Base-by-base conservation (phyloP, 495 filamentous ascomycete species). In the Aspergillus nidulans region DNA sequence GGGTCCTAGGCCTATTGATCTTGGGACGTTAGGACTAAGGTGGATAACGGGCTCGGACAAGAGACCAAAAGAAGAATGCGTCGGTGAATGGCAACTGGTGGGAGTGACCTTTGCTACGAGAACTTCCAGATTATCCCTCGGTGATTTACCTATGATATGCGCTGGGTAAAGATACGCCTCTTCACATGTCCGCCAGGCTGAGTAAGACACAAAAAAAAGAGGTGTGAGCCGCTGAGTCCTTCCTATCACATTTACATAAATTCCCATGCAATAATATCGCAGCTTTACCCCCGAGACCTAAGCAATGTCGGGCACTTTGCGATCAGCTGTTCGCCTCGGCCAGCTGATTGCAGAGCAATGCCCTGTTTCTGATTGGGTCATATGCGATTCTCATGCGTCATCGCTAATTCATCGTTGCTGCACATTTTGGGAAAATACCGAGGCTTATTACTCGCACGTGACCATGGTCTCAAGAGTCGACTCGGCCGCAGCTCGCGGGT, bases 371-470 rank as follows among this genome's bases (percentile, higher is more conserved):
- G 24, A 63, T 63, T 63, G 61, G 61, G 24, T 20, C 1, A 45
- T 2, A 8, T 13, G 5, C 10, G n/a, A 2, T 46, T 4, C 24
- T 32, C 20, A 49, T 63, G 68, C 65, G 67, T 73, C 67, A 70
- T 68, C 40, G 44, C 45, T 18, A 8, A 13, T 1, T 1, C 30
- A 18, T 23, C 18, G 16, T 19, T 25, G 20, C 34, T 34, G 34
- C 4, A 53, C 46, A 2, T 16, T 51, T 53, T 23, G 3, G 57
- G 63, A 47, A 69, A 52, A 40, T 68, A 59, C 71, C 71, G 71
- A 74, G 71, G 71, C 44, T 58, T 1, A 28, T 3, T 0, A 0
- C 12, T 4, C 1, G 4, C 48, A 58, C 49, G 44, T 64, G 54
- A 64, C 53, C n/a, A 32, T 28, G 30, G 44, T 43, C 18, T 42